These are phyloP conservation scores for Reutealis trisperma DNA, from an alignment of 345 rosid species.

Conservation along the genomic window DNA sequence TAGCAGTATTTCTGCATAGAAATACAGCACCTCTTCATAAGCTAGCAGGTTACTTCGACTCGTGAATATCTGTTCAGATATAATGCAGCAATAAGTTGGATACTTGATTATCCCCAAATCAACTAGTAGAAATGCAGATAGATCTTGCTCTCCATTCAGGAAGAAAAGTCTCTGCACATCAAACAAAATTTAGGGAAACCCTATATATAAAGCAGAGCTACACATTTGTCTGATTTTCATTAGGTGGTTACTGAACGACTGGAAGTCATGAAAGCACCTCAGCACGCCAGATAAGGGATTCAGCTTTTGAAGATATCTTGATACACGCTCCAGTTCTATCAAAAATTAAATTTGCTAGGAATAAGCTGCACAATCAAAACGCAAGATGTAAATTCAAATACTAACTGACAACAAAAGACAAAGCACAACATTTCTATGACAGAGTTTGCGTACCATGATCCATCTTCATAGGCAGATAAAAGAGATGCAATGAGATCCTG, in stretches of 20 bases:
- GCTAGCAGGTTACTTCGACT: constrained; percentile 58
- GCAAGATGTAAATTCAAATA: constrained; percentile 5
- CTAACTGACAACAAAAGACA: background rate
- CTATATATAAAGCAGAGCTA: constrained; percentile 4
- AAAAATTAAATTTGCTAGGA: constrained; percentile 47
- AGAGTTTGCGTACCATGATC: constrained; percentile 46
- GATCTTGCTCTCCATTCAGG: constrained; percentile 86
- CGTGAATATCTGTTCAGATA: constrained; percentile 57
- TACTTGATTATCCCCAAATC: constrained; percentile 83
- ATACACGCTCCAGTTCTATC: constrained; percentile 59
- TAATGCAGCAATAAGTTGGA: constrained; percentile 69
- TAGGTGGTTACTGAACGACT: constrained; percentile 4
- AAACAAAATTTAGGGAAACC: constrained; percentile 7
- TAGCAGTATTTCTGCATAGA: constrained; percentile 4
- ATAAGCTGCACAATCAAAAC: constrained; percentile 44
- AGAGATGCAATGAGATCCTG: constrained; percentile 59
- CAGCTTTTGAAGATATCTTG: constrained; percentile 58
- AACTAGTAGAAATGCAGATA: constrained; percentile 73
- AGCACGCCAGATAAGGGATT: constrained; percentile 75
- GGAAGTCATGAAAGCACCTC: constrained; percentile 52
- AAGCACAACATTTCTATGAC: background rate
- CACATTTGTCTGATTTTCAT: background rate
- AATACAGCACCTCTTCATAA: constrained; percentile 79
- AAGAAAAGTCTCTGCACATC: constrained; percentile 86
- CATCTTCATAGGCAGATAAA: constrained; percentile 53